phyloP scores from a whole-genome alignment of 176 grass and related monocot species.

The Ensete glaucum region DNA sequence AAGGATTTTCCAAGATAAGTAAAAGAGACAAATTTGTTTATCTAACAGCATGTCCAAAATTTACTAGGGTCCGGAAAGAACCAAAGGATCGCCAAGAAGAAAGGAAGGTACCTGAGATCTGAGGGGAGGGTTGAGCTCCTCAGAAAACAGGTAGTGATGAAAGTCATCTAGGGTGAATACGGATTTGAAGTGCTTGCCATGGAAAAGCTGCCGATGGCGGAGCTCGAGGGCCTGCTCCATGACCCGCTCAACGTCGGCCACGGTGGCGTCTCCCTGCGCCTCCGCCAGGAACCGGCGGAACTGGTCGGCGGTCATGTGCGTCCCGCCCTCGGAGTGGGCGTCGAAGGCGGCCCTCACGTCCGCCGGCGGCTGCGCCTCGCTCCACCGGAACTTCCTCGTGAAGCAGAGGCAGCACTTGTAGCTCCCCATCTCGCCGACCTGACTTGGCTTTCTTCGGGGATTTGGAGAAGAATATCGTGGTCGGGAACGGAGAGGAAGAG shows the following conservation, averaged over 20 bases:
- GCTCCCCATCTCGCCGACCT: slow-evolving; percentile 35
- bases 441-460: background rate
- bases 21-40: background rate
- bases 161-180: slow-evolving; percentile 60
- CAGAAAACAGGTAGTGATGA: slow-evolving; percentile 62
- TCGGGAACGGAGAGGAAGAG: too few relatives aligned
- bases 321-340: slow-evolving; percentile 27
- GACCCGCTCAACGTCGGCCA: slow-evolving; percentile 23
- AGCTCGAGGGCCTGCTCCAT: slow-evolving; percentile 34
- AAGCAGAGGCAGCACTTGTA: slow-evolving; percentile 89
- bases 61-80: too few relatives aligned
- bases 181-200: slow-evolving; percentile 29
- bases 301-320: slow-evolving; percentile 52
- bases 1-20: background rate
- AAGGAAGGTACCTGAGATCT: slow-evolving; percentile 25
- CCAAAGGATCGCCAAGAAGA: background rate
- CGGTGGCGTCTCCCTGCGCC: slow-evolving; percentile 3
- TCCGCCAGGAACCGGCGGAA: slow-evolving; percentile 58
- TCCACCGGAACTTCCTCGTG: slow-evolving; percentile 48
- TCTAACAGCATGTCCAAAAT: background rate
- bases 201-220: slow-evolving; percentile 31
- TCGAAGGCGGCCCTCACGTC: slow-evolving; percentile 57
- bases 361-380: slow-evolving; percentile 49
- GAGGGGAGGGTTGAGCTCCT: slow-evolving; percentile 61
- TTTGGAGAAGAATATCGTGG: too few relatives aligned